These are phyloP conservation scores for Termitomyces sp. DNA, from an alignment of 768 basidiomycete genomes.

Conservation along the genomic window DNA sequence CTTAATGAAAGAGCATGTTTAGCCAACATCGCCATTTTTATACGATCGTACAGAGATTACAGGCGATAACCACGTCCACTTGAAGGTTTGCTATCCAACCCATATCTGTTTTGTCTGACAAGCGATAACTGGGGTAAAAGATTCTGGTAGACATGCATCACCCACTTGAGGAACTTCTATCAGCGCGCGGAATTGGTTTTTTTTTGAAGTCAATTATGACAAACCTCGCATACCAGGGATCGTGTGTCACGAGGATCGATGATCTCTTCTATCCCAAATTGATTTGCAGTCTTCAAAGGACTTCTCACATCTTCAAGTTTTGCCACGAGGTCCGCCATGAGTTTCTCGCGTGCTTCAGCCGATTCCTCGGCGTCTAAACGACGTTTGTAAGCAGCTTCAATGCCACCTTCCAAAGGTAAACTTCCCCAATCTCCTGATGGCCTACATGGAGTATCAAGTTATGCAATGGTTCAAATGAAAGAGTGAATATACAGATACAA, in stretches of 20 bases:
- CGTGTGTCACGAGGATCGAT: conserved; percentile 35
- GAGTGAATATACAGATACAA: conserved; percentile 5
- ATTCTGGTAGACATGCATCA: conserved; percentile 24
- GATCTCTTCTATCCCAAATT: conserved; percentile 35
- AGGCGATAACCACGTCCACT: conserved; percentile 23
- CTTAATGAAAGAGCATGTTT: neutral
- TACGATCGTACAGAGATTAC: conserved; percentile 1
- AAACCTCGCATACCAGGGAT: conserved; percentile 29
- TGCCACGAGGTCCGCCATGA: conserved; percentile 26
- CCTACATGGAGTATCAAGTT: conserved; percentile 14
- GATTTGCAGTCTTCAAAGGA: conserved; percentile 31
- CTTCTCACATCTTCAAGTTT: conserved; percentile 32
- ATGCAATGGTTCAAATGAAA: neutral
- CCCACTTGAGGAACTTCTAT: conserved; percentile 23
- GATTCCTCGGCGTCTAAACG: conserved; percentile 25
- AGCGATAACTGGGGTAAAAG: conserved; percentile 27
- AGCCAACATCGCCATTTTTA: neutral
- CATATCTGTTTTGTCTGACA: conserved; percentile 20
- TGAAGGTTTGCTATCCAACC: conserved; percentile 23
- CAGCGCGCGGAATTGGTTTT: neutral
- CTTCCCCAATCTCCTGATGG: conserved; percentile 38
- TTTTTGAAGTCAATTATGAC: conserved; percentile 5
- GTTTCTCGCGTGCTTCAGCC: conserved; percentile 25
- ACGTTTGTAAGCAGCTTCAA: conserved; percentile 36
- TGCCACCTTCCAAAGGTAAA: conserved; percentile 34